These are phyloP conservation scores for Pythium angustatum DNA, from an alignment of 352 stramenopile genomes.

Conservation along the genomic window DNA sequence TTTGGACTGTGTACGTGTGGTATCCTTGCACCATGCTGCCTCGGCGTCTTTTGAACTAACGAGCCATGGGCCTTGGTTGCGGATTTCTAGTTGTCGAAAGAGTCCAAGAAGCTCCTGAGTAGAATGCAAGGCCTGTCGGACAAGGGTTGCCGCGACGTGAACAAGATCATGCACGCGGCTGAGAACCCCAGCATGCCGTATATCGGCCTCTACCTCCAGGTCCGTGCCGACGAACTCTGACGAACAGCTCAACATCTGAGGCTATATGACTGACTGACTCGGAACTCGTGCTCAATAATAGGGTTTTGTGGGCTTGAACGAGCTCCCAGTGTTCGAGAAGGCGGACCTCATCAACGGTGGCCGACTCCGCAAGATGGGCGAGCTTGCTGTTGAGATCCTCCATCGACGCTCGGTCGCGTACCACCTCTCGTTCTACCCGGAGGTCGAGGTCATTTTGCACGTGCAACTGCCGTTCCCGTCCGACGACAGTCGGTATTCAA, in stretches of 20 bases:
- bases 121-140: slow-evolving; percentile 80
- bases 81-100: slow-evolving; percentile 41
- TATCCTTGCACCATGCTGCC: background rate
- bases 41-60: too few relatives aligned
- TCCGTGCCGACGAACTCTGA: slow-evolving; percentile 21
- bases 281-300: too few relatives aligned
- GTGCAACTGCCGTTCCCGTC: slow-evolving; percentile 66
- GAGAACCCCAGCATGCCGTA: slow-evolving; percentile 84
- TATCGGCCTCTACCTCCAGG: slow-evolving; percentile 85
- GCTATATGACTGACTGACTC: too few relatives aligned
- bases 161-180: slow-evolving; percentile 77
- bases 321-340: slow-evolving; percentile 75
- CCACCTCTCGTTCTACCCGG: slow-evolving; percentile 53
- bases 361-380: slow-evolving; percentile 69
- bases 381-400: slow-evolving; percentile 77
- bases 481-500: slow-evolving; percentile 76
- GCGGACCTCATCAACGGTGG: slow-evolving; percentile 67
- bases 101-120: slow-evolving; percentile 74
- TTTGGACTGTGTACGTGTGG: slow-evolving; percentile 65
- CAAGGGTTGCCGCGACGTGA: slow-evolving; percentile 85
- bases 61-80: background rate
- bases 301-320: slow-evolving; percentile 79
- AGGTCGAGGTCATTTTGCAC: slow-evolving; percentile 71
- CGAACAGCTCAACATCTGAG: too few relatives aligned
- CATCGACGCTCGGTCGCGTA: slow-evolving; percentile 72